Evolutionary conservation across 139 green algal species (phyloP), one percentile per base, ranked within the genome.

Genomic region (Chlorella sorokiniana): DNA sequence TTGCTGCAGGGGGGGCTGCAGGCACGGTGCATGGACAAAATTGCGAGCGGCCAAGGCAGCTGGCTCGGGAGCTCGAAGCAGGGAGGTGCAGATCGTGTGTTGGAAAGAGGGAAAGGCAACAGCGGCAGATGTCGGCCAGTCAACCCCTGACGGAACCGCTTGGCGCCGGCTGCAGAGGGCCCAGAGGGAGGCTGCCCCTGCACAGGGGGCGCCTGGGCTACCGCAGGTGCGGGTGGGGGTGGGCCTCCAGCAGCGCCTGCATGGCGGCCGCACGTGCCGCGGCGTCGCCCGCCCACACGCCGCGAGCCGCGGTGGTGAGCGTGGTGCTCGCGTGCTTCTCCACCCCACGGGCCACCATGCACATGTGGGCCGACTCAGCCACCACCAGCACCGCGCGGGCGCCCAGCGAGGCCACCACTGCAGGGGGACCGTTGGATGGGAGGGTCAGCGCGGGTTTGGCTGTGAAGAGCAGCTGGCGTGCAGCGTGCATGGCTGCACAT

Each of bases 281-380:
- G 4, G 77, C 31, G 42, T 89, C 84, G 1, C 27, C 23, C 23
- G 69, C 81, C 76, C 92, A 90, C 18, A 27, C 33, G 4, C 95
- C 95, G 0, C 90, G 71, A 6, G 81, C 87, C 18, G 89, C 92
- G 0, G 89, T 81, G 1, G 91, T 96, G 44, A 91, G 86, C 1
- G 95, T 98, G 75, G 81, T 88, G 70, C 88, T 92, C 3, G 88
- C 86, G 69, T 96, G 90, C 84, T 97, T 96, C 90, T 98, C 91
- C 42, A 99, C 94, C 0, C 96, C 96, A 0, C 96, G 86, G 0
- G 95, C 93, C 11, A 98, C 90, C 96, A 99, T 99, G 89, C 96
- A 99, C 95, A 99, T 96, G 89, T 99, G 96, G 33, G 86, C 87
- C 2, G 96, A 95, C 35, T 94, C 86, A 37, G 93, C 88, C 0